Conservation (phyloP, 768 basidiomycete genomes). For the Russula vinacea region DNA sequence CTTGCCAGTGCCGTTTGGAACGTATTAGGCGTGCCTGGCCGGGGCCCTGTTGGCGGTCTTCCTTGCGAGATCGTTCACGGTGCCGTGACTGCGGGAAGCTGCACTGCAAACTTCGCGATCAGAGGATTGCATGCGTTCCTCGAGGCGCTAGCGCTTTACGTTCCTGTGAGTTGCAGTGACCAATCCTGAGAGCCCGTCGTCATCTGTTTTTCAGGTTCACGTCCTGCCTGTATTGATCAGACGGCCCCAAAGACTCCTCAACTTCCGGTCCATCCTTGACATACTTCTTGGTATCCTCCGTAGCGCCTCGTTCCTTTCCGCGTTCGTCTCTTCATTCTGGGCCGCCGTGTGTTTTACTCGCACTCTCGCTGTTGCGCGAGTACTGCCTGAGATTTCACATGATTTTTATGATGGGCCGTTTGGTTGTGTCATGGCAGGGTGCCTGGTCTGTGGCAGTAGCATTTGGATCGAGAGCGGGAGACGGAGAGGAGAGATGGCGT, state of each 20-base stretch:
- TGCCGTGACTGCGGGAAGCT: constrained; percentile 52
- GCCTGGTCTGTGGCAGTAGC: constrained; percentile 66
- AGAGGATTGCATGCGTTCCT: constrained; percentile 57
- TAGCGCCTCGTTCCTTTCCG: constrained; percentile 68
- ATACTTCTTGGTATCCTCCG: constrained; percentile 53
- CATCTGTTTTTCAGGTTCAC: constrained; percentile 52
- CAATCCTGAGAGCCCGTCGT: neutral
- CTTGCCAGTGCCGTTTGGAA: constrained; percentile 55
- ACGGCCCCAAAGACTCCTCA: constrained; percentile 51
- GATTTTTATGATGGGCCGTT: constrained; percentile 77
- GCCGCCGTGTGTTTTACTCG: constrained; percentile 66
- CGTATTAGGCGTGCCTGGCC: constrained; percentile 48
- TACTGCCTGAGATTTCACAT: constrained; percentile 66
- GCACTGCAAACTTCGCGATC: constrained; percentile 54
- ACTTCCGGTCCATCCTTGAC: constrained; percentile 41
- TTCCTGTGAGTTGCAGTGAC: constrained; percentile 53
- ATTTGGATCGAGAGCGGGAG: constrained; percentile 75
- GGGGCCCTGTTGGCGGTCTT: constrained; percentile 60
- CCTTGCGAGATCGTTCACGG: constrained; percentile 77
- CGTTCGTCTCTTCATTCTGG: constrained; percentile 71
- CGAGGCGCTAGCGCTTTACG: constrained; percentile 62
- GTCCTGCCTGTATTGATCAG: constrained; percentile 63
- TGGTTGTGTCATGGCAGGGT: constrained; percentile 64
- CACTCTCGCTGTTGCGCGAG: constrained; percentile 58
- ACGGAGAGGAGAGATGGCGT: constrained; percentile 72